Evolutionary conservation across 1,284 basidiomycete species (phyloP).

Genomic region (Exobasidium rhododendri): DNA sequence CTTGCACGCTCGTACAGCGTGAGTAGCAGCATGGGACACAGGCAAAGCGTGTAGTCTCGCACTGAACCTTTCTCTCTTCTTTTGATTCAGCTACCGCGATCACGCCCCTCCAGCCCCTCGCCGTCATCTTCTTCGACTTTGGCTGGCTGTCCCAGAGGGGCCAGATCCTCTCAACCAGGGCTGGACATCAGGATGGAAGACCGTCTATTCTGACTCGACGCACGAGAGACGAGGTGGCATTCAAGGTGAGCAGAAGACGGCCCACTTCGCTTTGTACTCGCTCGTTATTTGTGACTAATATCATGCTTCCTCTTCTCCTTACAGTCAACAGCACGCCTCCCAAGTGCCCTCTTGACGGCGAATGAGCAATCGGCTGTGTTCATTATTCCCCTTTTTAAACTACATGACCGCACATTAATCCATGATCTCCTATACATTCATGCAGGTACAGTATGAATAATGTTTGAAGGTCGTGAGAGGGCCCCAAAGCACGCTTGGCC

Average conservation of each 20-base stretch:
- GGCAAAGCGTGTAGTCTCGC: background rate
- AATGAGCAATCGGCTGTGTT: too few relatives aligned
- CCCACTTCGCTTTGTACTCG: background rate
- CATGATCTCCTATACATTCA: too few relatives aligned
- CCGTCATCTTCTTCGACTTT: slow-evolving; percentile 58
- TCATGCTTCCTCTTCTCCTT: slow-evolving; percentile 38
- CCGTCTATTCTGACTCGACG: slow-evolving; percentile 55
- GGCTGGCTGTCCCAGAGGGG: slow-evolving; percentile 58
- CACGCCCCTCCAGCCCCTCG: slow-evolving; percentile 54
- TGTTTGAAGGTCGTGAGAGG: too few relatives aligned
- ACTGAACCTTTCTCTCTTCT: too few relatives aligned
- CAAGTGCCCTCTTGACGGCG: slow-evolving; percentile 57
- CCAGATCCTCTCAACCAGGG: slow-evolving; percentile 40
- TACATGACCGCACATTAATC: too few relatives aligned
- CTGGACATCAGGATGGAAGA: slow-evolving; percentile 21
- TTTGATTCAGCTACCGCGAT: slow-evolving; percentile 55
- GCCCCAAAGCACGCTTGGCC: too few relatives aligned
- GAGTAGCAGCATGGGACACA: slow-evolving; percentile 43
- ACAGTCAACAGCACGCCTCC: slow-evolving; percentile 50
- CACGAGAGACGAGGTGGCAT: slow-evolving; percentile 52
- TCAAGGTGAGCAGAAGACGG: slow-evolving; percentile 20
- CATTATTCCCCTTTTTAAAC: too few relatives aligned
- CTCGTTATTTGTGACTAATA: background rate
- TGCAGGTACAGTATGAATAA: too few relatives aligned
- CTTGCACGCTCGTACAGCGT: slow-evolving; percentile 57